Evolutionary conservation across 371 early-diverging fungal species (phyloP), one percentile per base, ranked within the genome.

Genomic region (Mucor velutinosus): DNA sequence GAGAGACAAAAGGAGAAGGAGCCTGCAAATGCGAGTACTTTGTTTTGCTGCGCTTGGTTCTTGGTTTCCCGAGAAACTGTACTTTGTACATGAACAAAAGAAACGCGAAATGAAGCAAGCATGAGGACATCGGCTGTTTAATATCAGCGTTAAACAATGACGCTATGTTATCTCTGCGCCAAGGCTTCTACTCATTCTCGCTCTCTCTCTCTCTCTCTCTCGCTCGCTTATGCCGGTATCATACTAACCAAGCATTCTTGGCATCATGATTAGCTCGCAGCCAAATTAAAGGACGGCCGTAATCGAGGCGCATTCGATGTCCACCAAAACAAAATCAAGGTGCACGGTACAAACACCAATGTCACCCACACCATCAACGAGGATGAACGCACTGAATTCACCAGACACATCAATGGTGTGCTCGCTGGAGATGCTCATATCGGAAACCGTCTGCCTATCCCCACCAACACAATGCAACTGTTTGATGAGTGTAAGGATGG

Each of bases 401-500:
- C 93, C 27, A 86, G 88, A 71, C 97, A 98, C 78, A 96, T 98
- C 74, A 98, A 98, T 82, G 85, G 88, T 41, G 89, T 89, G 45
- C 83, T 98, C 61, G 90, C 84, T 14, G 86, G 89, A 45, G 98
- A 97, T 82, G 75, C 75, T 63, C 89, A 96, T 76, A 80, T 98
- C 30, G 92, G 89, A 21, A 81, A 90, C 69, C 88, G 95, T 25
- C 75, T 98, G 60, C 98, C 98, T 19, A 94, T 98, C 62, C 93
- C 95, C 58, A 89, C 91, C n/a, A 82, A 91, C 62, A 91, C 94
- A 14, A 97, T 97, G 97, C 95, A 96, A 74, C 69, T 98, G 39
- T 98, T 97, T 82, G 92, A 95, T 67, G 96, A 97, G 79, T 92
- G 94, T 76, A 89, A 93, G 82, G 98, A 98, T 76, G 98, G 98